Percentiles rank a stretch among this genome's conserved stretches.
These are phyloP conservation scores for Pyricularia pennisetigena DNA, from an alignment of 2,329 filamentous ascomycete genomes.

Conservation along the genomic window DNA sequence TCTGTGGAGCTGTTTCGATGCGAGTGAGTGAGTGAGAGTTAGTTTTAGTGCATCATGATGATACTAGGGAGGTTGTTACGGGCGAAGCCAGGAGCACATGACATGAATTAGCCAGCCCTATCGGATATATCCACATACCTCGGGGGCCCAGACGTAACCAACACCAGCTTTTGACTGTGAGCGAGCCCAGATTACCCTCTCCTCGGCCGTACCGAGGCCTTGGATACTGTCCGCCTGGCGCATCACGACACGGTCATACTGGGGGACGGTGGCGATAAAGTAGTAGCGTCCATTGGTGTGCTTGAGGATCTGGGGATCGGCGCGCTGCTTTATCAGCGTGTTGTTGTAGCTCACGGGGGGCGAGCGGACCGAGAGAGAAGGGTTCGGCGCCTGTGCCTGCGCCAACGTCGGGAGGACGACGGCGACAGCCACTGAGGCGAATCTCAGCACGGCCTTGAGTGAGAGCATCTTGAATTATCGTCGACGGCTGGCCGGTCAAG, in stretches of 20 bases:
- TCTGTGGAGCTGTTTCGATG: not conserved
- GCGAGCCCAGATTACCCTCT: slow-evolving; percentile 8
- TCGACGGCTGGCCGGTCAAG: not conserved
- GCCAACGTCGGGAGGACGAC: not conserved
- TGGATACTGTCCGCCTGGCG: slow-evolving; percentile 10
- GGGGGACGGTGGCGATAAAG: slow-evolving; percentile 10
- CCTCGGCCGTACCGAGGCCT: slow-evolving; percentile 10
- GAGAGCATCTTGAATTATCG: slow-evolving; percentile 1
- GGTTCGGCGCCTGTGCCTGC: not conserved
- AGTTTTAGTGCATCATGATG: not conserved
- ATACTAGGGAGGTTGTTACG: too few species aligned
- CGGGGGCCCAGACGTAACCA: slow-evolving; percentile 13
- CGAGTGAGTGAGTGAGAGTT: too few species aligned
- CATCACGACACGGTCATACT: slow-evolving; percentile 11
- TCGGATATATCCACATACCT: too few species aligned
- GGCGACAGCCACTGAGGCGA: slow-evolving; percentile 1
- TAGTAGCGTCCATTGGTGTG: slow-evolving; percentile 14
- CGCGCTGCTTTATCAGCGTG: slow-evolving; percentile 17
- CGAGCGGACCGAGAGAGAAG: slow-evolving; percentile 6
- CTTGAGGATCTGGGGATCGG: slow-evolving; percentile 20
- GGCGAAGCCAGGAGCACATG: too few species aligned
- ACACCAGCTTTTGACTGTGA: slow-evolving; percentile 7
- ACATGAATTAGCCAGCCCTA: too few species aligned
- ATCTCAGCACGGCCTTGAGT: not conserved
- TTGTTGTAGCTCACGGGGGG: slow-evolving; percentile 18